Evolutionary conservation across 257 asterid species (phyloP), one percentile per base, ranked within the genome.

Genomic region (Fraxinus anomala): DNA sequence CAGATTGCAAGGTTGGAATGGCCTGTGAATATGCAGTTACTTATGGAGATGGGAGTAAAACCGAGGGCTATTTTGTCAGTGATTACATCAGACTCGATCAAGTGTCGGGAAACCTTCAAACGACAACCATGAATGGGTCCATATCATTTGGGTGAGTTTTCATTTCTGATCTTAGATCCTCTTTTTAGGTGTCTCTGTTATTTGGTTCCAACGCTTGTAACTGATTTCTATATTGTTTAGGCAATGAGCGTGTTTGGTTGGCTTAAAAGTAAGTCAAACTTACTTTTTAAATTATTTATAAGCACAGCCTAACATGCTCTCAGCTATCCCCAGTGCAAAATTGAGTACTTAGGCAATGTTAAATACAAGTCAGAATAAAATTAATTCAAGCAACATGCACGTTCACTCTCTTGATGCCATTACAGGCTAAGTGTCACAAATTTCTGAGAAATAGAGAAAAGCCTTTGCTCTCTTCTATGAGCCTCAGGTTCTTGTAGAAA

Each of bases 31-130:
- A 92, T 86, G 72, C 95, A 73, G 82, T 96, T 65, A 87, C 97
- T 23, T 96, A 96, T 28, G 99, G 97, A 77, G 99, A 96, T 68
- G 99, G 98, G 49, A 93, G 98, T 86, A 83, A 82, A 80, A 93
- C 97, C 16, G 93, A 89, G 37, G 99, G 99, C 65, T 92, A 85
- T 86, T 92, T 93, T 81, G 97, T 96, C 78, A 83, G 82, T 78
- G 99, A 96, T 85, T 54, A 40, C 69, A 85, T 92, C 79, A 86
- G 74, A 76, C 81, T 96, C 79, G 85, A 96, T 83, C 96, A 85
- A 91, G 95, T 93, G 74, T 79, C 95, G 21, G 97, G 97, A 66
- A 85, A 93, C 87, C 87, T 89, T 80, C 94, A 88, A 84, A 92
- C 96, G 49, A 75, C 89, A 73, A 7, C 89, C 49, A 89, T 88